These are phyloP conservation scores for Coemansia sp. DNA, from an alignment of 192 early-diverging fungal genomes.

Conservation along the genomic window DNA sequence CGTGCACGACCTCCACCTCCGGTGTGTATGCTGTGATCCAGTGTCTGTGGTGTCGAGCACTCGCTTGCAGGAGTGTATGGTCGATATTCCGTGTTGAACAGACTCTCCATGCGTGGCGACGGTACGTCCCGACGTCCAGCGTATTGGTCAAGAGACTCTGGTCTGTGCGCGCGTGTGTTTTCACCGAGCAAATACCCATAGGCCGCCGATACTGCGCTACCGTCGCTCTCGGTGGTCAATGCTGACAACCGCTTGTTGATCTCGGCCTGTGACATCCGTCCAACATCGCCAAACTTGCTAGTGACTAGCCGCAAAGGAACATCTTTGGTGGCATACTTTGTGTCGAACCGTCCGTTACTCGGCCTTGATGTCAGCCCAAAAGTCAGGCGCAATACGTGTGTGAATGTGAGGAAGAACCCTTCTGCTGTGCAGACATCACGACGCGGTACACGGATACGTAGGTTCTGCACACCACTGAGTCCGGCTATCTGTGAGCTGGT, in stretches of 20 bases:
- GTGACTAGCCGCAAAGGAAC: constrained; percentile 46
- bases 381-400: constrained; percentile 42
- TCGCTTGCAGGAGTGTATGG: constrained; percentile 15
- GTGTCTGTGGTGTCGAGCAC: constrained; percentile 1
- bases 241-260: constrained; percentile 47
- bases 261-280: constrained; percentile 44
- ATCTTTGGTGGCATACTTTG: constrained; percentile 43
- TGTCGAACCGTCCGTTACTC: constrained; percentile 25
- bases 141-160: constrained; percentile 27
- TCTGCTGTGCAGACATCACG: constrained; percentile 47
- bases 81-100: constrained; percentile 1
- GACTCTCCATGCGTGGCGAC: constrained; percentile 17
- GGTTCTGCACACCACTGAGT: constrained; percentile 31
- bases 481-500: constrained; percentile 11
- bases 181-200: constrained; percentile 47
- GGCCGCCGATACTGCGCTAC: constrained; percentile 35
- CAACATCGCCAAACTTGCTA: constrained; percentile 49
- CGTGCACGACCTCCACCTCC: no score
- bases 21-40: no score
- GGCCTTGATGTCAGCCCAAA: constrained; percentile 44
- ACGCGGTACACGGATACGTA: constrained; percentile 48
- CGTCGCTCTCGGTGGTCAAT: constrained; percentile 41
- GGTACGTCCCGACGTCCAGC: constrained; percentile 16
- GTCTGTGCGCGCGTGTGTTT: constrained; percentile 26
- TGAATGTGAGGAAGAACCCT: constrained; percentile 35